These are phyloP conservation scores for Aegilops speltoides DNA, from an alignment of 176 grass and related monocot genomes.

Conservation along the genomic window DNA sequence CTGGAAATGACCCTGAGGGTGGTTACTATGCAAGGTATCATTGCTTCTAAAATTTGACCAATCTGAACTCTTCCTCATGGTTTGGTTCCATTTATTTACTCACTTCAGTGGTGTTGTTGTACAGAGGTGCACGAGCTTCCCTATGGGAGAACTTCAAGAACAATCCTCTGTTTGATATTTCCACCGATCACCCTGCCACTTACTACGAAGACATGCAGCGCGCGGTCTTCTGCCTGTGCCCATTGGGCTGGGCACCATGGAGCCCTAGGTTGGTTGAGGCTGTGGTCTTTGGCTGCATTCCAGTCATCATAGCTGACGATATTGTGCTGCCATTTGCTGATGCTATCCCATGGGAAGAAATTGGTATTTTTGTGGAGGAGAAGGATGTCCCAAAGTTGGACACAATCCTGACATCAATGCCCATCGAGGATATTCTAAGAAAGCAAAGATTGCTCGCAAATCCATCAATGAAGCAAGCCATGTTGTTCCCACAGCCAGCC, in stretches of 20 bases:
- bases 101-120: conserved; percentile 21
- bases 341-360: conserved; percentile 96
- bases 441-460: conserved; percentile 95
- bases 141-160: conserved; percentile 98
- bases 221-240: conserved; percentile 87
- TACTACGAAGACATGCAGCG: conserved; percentile 99
- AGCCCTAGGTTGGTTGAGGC: conserved; percentile 93
- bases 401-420: conserved; percentile 86
- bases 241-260: conserved; percentile 97
- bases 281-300: conserved; percentile 93
- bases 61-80: background rate
- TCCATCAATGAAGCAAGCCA: conserved; percentile 93
- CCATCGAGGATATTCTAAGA: conserved; percentile 80
- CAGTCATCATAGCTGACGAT: conserved; percentile 90
- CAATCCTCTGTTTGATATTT: conserved; percentile 93
- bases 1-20: conserved; percentile 90
- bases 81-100: conserved; percentile 22
- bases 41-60: conserved; percentile 1
- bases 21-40: conserved; percentile 92
- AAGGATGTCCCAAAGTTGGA: conserved; percentile 87
- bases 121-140: conserved; percentile 82
- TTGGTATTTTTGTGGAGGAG: conserved; percentile 84
- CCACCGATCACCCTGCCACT: conserved; percentile 83
- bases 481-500: conserved; percentile 85
- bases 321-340: conserved; percentile 94